These are phyloP conservation scores for Botryotinia globosa DNA, from an alignment of 2,329 filamentous ascomycete genomes.

Conservation along the genomic window DNA sequence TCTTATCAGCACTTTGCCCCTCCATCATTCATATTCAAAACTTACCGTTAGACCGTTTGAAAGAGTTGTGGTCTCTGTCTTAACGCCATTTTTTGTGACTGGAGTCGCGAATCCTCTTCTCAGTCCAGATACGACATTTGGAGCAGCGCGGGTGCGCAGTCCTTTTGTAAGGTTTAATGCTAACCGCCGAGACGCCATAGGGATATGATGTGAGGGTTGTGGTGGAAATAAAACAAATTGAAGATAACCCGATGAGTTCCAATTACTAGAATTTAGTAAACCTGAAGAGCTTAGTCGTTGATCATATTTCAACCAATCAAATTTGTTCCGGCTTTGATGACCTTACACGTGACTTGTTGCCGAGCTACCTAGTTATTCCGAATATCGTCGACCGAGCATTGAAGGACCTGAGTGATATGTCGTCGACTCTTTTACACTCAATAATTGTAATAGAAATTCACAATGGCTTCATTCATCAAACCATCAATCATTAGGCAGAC, in stretches of 20 bases:
- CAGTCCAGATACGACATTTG: slow-evolving; percentile 73
- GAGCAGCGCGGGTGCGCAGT: slow-evolving; percentile 81
- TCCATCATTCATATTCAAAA: not conserved
- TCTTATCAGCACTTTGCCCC: slow-evolving; percentile 36
- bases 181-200: slow-evolving; percentile 95
- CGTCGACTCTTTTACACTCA: slow-evolving; percentile 15
- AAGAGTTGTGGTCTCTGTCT: slow-evolving; percentile 93
- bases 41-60: slow-evolving; percentile 94
- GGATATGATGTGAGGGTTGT: slow-evolving; percentile 31
- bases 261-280: slow-evolving; percentile 23
- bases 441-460: slow-evolving; percentile 25
- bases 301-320: slow-evolving; percentile 20
- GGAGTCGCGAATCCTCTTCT: slow-evolving; percentile 89
- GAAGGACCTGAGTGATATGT: slow-evolving; percentile 13
- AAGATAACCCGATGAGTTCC: slow-evolving; percentile 22
- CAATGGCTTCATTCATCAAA: slow-evolving; percentile 53
- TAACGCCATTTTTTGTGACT: slow-evolving; percentile 63
- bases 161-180: slow-evolving; percentile 90
- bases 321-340: slow-evolving; percentile 20
- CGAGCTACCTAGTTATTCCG: slow-evolving; percentile 22
- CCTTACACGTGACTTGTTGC: slow-evolving; percentile 17
- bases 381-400: slow-evolving; percentile 20
- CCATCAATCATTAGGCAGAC: slow-evolving; percentile 49
- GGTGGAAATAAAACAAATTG: slow-evolving; percentile 26
- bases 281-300: slow-evolving; percentile 21